Percentiles rank a stretch among this genome's conserved stretches.
phyloP scores from a whole-genome alignment of 2,329 filamentous ascomycete genomes.

The Fusarium denticulatum region DNA sequence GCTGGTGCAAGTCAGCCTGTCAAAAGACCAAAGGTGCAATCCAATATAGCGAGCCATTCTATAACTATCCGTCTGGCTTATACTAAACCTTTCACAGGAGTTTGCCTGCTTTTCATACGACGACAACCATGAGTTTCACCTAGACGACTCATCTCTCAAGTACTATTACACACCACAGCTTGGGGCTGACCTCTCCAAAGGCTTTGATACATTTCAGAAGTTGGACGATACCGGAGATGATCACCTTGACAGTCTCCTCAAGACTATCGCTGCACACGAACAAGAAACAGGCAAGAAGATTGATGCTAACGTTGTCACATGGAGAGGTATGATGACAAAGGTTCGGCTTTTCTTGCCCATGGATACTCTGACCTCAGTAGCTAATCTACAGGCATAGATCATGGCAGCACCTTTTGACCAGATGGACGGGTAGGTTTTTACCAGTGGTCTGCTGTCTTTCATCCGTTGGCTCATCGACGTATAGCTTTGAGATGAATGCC shows the following conservation, averaged over 20 bases:
- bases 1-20: constrained; percentile 74
- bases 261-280: constrained; percentile 79
- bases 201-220: constrained; percentile 85
- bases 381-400: constrained; percentile 68
- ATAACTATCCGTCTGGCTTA: not conserved
- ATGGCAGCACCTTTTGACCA: constrained; percentile 85
- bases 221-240: constrained; percentile 85
- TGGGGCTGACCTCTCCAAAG: constrained; percentile 78
- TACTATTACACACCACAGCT: constrained; percentile 87
- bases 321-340: constrained; percentile 99
- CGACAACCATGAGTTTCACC: constrained; percentile 78
- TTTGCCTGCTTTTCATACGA: constrained; percentile 95
- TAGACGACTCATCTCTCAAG: constrained; percentile 81
- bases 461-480: constrained; percentile 27
- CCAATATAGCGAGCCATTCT: not conserved
- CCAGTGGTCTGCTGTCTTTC: not conserved
- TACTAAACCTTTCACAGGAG: constrained; percentile 65
- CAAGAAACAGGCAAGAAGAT: constrained; percentile 72
- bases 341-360: constrained; percentile 54
- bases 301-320: constrained; percentile 85
- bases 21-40: constrained; percentile 74
- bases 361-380: not conserved
- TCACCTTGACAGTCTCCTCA: constrained; percentile 85
- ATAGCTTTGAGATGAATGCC: constrained; percentile 94
- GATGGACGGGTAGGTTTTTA: constrained; percentile 72